Percentiles rank a stretch among this genome's conserved stretches.
These are phyloP conservation scores for Westerdykella ornata DNA, from an alignment of 2,329 filamentous ascomycete genomes.

Conservation along the genomic window DNA sequence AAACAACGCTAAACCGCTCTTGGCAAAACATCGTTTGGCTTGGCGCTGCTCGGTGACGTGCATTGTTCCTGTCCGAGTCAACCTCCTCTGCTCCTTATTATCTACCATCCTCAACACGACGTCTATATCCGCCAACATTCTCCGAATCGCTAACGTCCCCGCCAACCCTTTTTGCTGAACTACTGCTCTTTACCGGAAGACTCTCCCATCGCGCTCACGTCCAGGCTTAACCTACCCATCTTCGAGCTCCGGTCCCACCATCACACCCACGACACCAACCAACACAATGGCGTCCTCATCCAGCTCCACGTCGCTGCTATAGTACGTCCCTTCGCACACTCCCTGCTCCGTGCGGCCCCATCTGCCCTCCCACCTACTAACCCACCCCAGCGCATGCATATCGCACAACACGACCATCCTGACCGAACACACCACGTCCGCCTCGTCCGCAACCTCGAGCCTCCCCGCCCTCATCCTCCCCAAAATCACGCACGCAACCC, in stretches of 20 bases:
- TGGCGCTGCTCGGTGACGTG: background rate
- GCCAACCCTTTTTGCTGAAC: background rate
- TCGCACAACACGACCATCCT: slow-evolving; percentile 91
- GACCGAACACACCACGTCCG: slow-evolving; percentile 81
- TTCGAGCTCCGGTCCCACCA: background rate
- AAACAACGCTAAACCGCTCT: too few species aligned
- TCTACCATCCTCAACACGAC: background rate
- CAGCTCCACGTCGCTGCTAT: slow-evolving; percentile 35
- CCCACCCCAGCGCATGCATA: slow-evolving; percentile 68
- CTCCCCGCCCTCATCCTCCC: slow-evolving; percentile 92
- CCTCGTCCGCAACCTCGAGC: slow-evolving; percentile 73
- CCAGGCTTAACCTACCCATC: background rate
- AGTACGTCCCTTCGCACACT: slow-evolving; percentile 19
- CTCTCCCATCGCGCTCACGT: background rate
- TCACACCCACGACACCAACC: background rate
- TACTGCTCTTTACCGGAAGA: background rate
- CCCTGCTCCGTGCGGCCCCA: background rate
- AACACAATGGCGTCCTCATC: slow-evolving; percentile 36
- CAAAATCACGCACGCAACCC: slow-evolving; percentile 73
- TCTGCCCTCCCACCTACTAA: slow-evolving; percentile 8
- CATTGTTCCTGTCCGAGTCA: background rate
- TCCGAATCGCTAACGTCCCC: background rate
- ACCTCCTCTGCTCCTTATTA: too few species aligned
- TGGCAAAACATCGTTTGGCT: background rate
- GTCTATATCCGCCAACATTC: background rate